Conservation (phyloP, 495 filamentous ascomycete species). For the Cenococcum geophilum region DNA sequence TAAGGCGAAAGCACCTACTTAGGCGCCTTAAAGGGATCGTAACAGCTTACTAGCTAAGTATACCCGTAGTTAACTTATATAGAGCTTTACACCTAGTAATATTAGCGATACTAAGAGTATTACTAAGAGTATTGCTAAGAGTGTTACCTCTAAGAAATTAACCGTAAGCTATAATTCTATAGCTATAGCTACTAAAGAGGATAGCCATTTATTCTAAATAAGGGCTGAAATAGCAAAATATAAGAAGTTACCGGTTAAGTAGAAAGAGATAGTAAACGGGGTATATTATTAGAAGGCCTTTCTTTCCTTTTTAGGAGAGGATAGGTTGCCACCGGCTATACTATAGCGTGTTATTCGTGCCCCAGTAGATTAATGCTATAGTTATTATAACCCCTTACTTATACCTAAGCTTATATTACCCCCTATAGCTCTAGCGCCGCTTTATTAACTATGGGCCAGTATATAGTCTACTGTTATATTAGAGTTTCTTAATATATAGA, state of each 20-base stretch:
- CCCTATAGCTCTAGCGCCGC: neutral
- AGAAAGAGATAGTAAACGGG: neutral
- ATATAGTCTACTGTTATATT: neutral
- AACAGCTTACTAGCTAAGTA: too few relatives aligned
- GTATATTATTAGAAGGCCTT: neutral
- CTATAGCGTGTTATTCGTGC: neutral
- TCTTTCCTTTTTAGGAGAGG: neutral
- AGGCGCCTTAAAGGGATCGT: neutral
- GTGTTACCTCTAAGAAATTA: neutral
- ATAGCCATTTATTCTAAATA: neutral
- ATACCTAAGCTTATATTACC: neutral
- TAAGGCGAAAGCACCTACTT: neutral
- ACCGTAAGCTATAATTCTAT: neutral
- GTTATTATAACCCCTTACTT: neutral
- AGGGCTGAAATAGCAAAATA: neutral
- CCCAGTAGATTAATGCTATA: neutral
- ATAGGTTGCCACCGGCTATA: too few relatives aligned
- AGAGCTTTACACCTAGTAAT: too few relatives aligned
- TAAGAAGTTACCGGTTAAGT: too few relatives aligned
- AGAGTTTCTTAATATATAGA: neutral
- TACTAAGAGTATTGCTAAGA: neutral
- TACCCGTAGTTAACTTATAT: too few relatives aligned
- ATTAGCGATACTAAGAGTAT: neutral
- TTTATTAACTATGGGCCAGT: too few relatives aligned
- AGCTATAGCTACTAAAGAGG: neutral